Evolutionary conservation across 768 basidiomycete genomes (phyloP).

Genomic region (Podaxis sp.): DNA sequence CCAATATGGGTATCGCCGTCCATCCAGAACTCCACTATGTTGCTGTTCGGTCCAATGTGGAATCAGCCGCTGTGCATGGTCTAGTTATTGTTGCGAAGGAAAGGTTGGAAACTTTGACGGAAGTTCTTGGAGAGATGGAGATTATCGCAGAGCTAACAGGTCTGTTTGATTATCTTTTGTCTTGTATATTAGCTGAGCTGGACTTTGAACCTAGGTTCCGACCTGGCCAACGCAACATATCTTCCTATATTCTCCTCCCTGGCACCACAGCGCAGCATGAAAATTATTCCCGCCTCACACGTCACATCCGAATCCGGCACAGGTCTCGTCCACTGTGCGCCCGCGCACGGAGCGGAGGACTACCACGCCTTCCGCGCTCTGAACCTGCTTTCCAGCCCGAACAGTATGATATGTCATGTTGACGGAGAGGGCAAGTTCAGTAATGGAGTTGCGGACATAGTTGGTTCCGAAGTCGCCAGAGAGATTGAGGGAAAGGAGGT

Average conservation of each 20-base stretch:
- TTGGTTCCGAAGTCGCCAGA: conserved; percentile 43
- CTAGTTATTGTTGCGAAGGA: conserved; percentile 49
- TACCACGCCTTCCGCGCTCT: conserved; percentile 69
- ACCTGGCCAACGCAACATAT: conserved; percentile 61
- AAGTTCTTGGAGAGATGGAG: conserved; percentile 33
- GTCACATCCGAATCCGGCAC: conserved; percentile 90
- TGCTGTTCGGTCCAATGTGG: conserved; percentile 30
- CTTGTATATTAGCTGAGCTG: not conserved
- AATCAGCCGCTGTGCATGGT: conserved; percentile 6
- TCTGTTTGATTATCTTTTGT: conserved; percentile 10
- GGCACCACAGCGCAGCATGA: conserved; percentile 20
- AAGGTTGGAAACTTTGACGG: conserved; percentile 35
- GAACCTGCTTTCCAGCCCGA: conserved; percentile 39
- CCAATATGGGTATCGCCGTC: conserved; percentile 95
- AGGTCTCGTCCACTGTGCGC: conserved; percentile 92
- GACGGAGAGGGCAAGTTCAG: conserved; percentile 73
- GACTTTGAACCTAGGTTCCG: conserved; percentile 29
- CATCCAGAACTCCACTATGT: conserved; percentile 68
- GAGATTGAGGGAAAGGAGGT: conserved; percentile 67
- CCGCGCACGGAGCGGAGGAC: conserved; percentile 92
- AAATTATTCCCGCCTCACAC: conserved; percentile 64
- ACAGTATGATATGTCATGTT: conserved; percentile 74
- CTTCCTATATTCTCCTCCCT: conserved; percentile 51
- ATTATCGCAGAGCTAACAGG: conserved; percentile 35
- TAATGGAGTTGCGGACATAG: conserved; percentile 47